These are phyloP conservation scores for Lasiodiplodia hormozganensis DNA, from an alignment of 2,329 filamentous ascomycete genomes.

Conservation along the genomic window DNA sequence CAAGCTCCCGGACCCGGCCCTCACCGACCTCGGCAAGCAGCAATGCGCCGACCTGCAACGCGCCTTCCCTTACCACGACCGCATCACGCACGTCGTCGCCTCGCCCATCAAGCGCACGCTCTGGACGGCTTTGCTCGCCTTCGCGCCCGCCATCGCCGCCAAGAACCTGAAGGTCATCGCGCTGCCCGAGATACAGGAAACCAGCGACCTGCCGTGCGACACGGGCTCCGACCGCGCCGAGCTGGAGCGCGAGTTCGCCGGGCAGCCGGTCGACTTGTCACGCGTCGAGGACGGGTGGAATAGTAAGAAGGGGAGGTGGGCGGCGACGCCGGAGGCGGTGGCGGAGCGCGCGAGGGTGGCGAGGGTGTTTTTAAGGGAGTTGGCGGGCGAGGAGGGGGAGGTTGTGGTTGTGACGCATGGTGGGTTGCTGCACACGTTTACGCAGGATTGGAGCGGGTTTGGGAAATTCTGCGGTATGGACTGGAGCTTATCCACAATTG, in stretches of 20 bases:
- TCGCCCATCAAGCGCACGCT: slow-evolving; percentile 81
- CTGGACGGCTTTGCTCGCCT: slow-evolving; percentile 74
- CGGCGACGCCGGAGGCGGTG: slow-evolving; percentile 56
- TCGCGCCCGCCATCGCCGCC: slow-evolving; percentile 56
- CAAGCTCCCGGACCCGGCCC: slow-evolving; percentile 69
- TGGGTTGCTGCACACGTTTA: slow-evolving; percentile 83
- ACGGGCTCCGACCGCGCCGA: slow-evolving; percentile 65
- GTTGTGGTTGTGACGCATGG: slow-evolving; percentile 83
- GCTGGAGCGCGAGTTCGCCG: slow-evolving; percentile 67
- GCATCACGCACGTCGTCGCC: slow-evolving; percentile 73
- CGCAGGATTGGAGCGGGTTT: slow-evolving; percentile 76
- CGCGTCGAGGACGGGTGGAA: slow-evolving; percentile 71
- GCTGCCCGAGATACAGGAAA: slow-evolving; percentile 81
- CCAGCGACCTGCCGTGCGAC: slow-evolving; percentile 76
- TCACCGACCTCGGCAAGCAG: slow-evolving; percentile 72
- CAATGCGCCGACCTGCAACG: slow-evolving; percentile 64
- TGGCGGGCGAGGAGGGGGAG: slow-evolving; percentile 61
- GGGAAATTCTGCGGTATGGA: slow-evolving; percentile 53
- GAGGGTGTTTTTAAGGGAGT: slow-evolving; percentile 61
- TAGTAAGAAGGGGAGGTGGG: slow-evolving; percentile 59
- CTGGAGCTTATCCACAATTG: too few relatives aligned
- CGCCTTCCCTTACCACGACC: slow-evolving; percentile 66
- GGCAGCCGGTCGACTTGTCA: slow-evolving; percentile 65
- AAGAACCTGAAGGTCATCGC: slow-evolving; percentile 62
- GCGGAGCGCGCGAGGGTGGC: slow-evolving; percentile 67